Evolutionary conservation across 2,329 filamentous ascomycete genomes (phyloP).

Genomic region (Chaetomium olivaceum): DNA sequence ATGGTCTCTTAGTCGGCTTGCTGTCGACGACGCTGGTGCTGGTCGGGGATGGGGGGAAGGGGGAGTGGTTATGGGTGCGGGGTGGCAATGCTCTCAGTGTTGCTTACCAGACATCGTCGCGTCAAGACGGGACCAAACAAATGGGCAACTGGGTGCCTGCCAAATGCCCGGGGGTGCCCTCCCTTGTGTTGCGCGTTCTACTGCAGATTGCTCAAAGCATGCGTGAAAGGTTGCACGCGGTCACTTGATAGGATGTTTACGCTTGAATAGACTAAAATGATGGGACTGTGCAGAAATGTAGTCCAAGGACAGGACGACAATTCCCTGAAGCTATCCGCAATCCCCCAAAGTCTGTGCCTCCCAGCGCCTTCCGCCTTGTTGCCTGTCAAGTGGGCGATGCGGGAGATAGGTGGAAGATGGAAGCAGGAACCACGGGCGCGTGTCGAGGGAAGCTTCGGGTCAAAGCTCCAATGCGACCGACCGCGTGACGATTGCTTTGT

Average conservation of each 20-base stretch:
- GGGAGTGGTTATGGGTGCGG: slow-evolving; percentile 12
- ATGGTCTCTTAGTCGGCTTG: slow-evolving; percentile 17
- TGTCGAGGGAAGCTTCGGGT: slow-evolving; percentile 14
- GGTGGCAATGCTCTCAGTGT: slow-evolving; percentile 17
- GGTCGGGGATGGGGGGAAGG: background rate
- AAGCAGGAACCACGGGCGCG: slow-evolving; percentile 9
- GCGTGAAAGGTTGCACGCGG: slow-evolving; percentile 28
- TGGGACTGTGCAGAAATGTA: slow-evolving; percentile 22
- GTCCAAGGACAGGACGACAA: slow-evolving; percentile 18
- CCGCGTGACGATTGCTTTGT: slow-evolving; percentile 14
- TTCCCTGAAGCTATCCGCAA: slow-evolving; percentile 24
- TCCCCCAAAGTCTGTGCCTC: slow-evolving; percentile 15
- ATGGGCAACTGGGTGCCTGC: slow-evolving; percentile 21
- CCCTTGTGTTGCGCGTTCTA: slow-evolving; percentile 25
- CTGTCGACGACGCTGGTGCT: background rate
- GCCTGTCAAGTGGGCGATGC: slow-evolving; percentile 1
- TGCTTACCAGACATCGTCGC: slow-evolving; percentile 37
- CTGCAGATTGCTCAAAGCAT: slow-evolving; percentile 31
- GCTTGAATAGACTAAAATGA: slow-evolving; percentile 24
- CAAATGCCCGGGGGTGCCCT: slow-evolving; percentile 16
- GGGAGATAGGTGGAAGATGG: background rate
- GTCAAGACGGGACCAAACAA: slow-evolving; percentile 16
- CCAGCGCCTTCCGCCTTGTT: slow-evolving; percentile 15
- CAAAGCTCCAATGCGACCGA: slow-evolving; percentile 22
- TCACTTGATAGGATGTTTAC: slow-evolving; percentile 32